phyloP scores from a whole-genome alignment of 78 protist species.

The Guillardia theta region DNA sequence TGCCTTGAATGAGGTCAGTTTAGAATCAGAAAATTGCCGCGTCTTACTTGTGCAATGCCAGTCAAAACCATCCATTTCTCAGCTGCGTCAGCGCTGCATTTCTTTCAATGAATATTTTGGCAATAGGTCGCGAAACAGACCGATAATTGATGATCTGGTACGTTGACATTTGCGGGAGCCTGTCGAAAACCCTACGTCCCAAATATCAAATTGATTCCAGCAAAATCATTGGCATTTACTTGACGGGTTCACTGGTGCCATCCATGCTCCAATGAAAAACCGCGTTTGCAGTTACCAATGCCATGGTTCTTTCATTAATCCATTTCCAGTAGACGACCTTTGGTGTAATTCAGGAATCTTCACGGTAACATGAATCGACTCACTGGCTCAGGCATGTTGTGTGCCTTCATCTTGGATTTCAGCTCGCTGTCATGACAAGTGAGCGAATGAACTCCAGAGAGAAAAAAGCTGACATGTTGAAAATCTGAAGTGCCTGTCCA shows the following conservation, averaged over 20 bases:
- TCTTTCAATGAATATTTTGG: too few species aligned
- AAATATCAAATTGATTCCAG: neutral
- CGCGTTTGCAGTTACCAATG: constrained; percentile 85
- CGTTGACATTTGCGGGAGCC: constrained; percentile 58
- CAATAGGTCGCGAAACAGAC: too few species aligned
- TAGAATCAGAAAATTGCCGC: too few species aligned
- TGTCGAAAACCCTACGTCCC: neutral
- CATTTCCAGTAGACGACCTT: constrained; percentile 94
- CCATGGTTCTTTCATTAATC: constrained; percentile 84
- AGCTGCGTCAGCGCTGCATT: constrained; percentile 64
- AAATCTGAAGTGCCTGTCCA: constrained; percentile 1
- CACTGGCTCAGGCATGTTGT: constrained; percentile 69
- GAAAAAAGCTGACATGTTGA: neutral
- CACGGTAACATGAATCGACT: too few species aligned
- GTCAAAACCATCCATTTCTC: constrained; percentile 88
- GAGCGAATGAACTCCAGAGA: neutral
- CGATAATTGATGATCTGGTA: constrained; percentile 95
- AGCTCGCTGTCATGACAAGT: constrained; percentile 73
- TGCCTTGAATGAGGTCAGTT: too few species aligned
- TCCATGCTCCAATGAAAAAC: constrained; percentile 98
- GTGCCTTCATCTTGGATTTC: constrained; percentile 80
- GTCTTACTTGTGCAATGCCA: too few species aligned
- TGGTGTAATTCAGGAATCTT: too few species aligned
- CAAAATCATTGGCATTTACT: neutral
- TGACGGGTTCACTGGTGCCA: constrained; percentile 50